phyloP scores from a whole-genome alignment of 495 filamentous ascomycete genomes.

The Pyrenula aspistea region DNA sequence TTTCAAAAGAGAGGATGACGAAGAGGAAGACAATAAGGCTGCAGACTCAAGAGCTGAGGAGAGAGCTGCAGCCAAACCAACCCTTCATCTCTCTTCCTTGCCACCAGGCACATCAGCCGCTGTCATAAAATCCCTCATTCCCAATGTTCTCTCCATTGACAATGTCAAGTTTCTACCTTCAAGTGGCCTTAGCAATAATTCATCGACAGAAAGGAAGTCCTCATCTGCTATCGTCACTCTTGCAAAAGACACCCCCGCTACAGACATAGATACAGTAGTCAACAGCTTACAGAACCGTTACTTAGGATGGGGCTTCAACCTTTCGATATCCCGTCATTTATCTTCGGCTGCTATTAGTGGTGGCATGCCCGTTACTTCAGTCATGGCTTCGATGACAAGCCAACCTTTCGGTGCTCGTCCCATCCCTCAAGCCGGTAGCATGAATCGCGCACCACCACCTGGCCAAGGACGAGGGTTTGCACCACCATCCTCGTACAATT shows the following conservation, averaged over 20 bases:
- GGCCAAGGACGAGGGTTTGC: conserved; percentile 60
- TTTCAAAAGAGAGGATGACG: conserved; percentile 38
- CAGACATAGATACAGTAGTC: conserved; percentile 74
- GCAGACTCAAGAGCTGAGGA: conserved; percentile 45
- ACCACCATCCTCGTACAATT: conserved; percentile 60
- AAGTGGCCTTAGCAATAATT: conserved; percentile 26
- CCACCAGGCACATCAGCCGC: conserved; percentile 57
- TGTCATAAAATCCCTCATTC: conserved; percentile 62
- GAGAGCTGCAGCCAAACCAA: conserved; percentile 72
- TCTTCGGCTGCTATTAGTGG: conserved; percentile 66
- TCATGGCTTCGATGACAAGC: conserved; percentile 38
- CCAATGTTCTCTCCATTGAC: conserved; percentile 55
- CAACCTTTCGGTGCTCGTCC: conserved; percentile 79
- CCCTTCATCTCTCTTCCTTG: conserved; percentile 56
- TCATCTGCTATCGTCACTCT: conserved; percentile 75
- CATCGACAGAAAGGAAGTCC: conserved; percentile 58
- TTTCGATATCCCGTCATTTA: conserved; percentile 69
- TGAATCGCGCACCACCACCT: conserved; percentile 46
- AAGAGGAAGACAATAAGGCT: conserved; percentile 30
- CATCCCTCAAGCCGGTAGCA: conserved; percentile 32
- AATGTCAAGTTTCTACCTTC: conserved; percentile 62
- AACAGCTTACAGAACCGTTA: conserved; percentile 74
- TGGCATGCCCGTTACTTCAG: conserved; percentile 33
- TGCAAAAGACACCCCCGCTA: conserved; percentile 70
- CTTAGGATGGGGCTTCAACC: conserved; percentile 75